Evolutionary conservation across 495 filamentous ascomycete genomes (phyloP), one percentile per base, ranked within the genome.

Genomic region (Penicillium verhagenii): DNA sequence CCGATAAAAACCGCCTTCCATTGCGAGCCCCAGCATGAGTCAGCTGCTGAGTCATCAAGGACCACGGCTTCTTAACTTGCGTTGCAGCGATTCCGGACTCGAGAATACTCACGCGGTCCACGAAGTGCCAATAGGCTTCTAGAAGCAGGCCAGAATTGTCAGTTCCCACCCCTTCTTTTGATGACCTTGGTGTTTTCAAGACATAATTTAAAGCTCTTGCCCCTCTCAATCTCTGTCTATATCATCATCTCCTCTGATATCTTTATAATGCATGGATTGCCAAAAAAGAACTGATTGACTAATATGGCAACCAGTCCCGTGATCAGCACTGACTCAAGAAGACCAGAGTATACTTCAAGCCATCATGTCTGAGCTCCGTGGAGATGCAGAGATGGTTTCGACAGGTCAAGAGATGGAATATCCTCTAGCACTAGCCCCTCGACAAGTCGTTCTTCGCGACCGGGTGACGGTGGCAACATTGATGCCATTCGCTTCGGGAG

Each of bases 391-490:
- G 37, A 66, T 72, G 35, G 69, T 71, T 28, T 54, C 73, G 67
- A 72, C 64, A 64, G 81, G 64, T 49, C 76, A 50, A 63, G 77
- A 65, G 74, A 77, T 60, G 25, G 72, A 82, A n/a, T 77, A 92
- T 42, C 89, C 91, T 47, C 61, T 76, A 2, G 82, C 83, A 53
- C 86, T 98, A 59, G 72, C 76, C 33, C 86, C 91, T 21, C 88
- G 91, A 54, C 88, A 90, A 69, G 91, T 98, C 28, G 96, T 88
- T 2, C 84, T 97, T 39, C 82, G 92, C 46, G 93, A 97, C 65
- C 85, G 92, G 38, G 86, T 93, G 48, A 96, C 92, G 4, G 84
- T 91, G 50, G 94, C 94, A 16, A 96, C 94, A 7, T 79, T 98
- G 50, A 81, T 97, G 39, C 94, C 94, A 8, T 92, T 97, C 68